Evolutionary conservation across 148 eudicot genomes (phyloP).

Genomic region (Linanthus parryae): DNA sequence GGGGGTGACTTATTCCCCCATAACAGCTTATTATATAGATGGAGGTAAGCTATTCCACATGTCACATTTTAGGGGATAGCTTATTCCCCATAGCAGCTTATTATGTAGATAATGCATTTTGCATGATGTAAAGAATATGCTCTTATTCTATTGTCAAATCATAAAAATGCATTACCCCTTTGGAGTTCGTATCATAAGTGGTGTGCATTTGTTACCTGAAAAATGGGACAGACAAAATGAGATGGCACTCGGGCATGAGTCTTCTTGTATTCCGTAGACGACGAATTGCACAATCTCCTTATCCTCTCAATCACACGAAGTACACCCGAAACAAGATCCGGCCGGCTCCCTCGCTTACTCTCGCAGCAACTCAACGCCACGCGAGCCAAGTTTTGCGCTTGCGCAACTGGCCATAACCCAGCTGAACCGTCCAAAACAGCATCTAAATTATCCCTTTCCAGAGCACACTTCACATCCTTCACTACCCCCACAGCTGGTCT

Average conservation of each 20-base stretch:
- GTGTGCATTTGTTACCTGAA: constrained; percentile 60
- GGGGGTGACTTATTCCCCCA: no score
- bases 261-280: constrained; percentile 31
- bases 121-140: no score
- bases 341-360: constrained; percentile 31
- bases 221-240: constrained; percentile 84
- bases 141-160: no score
- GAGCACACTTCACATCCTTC: constrained; percentile 53
- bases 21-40: no score
- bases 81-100: no score
- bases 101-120: no score
- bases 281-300: constrained; percentile 23
- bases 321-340: constrained; percentile 57
- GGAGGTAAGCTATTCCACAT: no score
- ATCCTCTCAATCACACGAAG: constrained; percentile 46
- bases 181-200: no score
- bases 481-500: constrained; percentile 42
- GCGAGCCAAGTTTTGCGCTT: constrained; percentile 41
- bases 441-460: constrained; percentile 33
- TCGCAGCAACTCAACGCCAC: constrained; percentile 73
- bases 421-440: constrained; percentile 59
- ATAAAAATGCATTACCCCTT: no score
- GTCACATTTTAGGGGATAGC: no score
- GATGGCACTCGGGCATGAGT: constrained; percentile 48
- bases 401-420: constrained; percentile 70